Base-by-base conservation (phyloP, 441 rosid species). In the Gossypium lobatum region DNA sequence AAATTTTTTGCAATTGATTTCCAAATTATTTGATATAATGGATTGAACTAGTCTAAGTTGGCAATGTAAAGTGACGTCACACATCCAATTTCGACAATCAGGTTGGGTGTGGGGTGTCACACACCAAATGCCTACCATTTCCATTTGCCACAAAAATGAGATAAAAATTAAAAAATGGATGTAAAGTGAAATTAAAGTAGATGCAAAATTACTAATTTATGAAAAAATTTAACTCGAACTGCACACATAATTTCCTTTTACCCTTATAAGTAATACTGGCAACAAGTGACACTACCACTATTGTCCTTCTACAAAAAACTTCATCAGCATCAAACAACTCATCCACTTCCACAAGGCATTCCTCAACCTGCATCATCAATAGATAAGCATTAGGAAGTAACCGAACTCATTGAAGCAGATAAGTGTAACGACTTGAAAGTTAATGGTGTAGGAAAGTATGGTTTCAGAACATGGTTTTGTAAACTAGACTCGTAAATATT, bases 261-360 rank as follows among this genome's bases (percentile, higher is more conserved):
- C 82, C 95, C 75, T 54, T 88, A 80, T 87, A 91, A 48, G 97
- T 89, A 73, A 95, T 85, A 78, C 95, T 95, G 52, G 96, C 97
- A 18, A 95, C 97, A 2, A 97, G 97, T 28, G 97, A 95, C 26
- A 95, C 87, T 68, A 95, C 97, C 70, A 95, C 98, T 0, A 97
- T 97, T 31, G 98, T 95, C 31, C 97, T 97, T 2, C 96, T 91
- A 75, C 95, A 95, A 80, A 95, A 95, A 48, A 93, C 96, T 81
- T 95, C 98, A 67, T 93, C 97, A 0, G 98, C 97, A 72, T 84
- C 91, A 67, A 95, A 87, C 83, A 95, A 84, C 73, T 95, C 98
- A 64, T 88, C 93, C 75, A 89, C 91, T 0, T 80, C 60, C 61
- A 92, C 93, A 34, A 11, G 84, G 46, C 93, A 86, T 73, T 90